Base-by-base conservation (phyloP, 352 stramenopile species). In the Phytophthora parvispora region DNA sequence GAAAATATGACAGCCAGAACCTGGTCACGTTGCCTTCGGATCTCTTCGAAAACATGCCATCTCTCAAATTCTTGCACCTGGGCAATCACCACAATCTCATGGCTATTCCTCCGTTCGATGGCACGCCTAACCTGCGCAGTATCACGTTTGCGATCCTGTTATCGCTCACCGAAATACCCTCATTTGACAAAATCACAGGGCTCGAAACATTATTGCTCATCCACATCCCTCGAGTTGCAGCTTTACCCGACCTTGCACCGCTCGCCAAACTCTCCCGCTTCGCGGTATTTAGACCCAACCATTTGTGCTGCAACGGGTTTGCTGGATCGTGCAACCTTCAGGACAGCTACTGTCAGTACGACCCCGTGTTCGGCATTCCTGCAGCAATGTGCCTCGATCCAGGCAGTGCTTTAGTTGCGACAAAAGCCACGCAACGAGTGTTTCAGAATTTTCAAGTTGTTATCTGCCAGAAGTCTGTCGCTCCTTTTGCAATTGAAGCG, bases 231-330 rank as follows among this genome's bases (percentile, higher is more conserved):
- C 54, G 31, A 28, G 43, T 75, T 8, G 42, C 43, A 3, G 3
- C 32, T 18, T 47, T 75, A 18, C 67, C 61, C 0, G 68, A 75
- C 54, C 61, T 75, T 25, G 34, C 61, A 25, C 49, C 52, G 8
- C 54, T 75, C 20, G 10, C 45, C 7, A 67, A 38, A 13, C 61
- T 75, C 6, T 69, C 62, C 28, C 48, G 48, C 22, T 31, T 74
- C 8, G 32, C 62, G 4, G 56, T 75, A 18, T 67, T 67, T 13
- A 47, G 62, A 20, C 62, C 62, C 24, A 72, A 57, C 24, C 49
- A 75, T 24, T 28, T 75, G 15, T 75, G 68, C 28, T 75, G 68
- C 43, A 75, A 75, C 9, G 68, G 68, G 18, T 75, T 75, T 27
- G 48, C 64, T 9, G 56, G 62, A 1, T 24, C 15, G 2, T 75